A percentile compares a stretch with the other conserved stretches of the same genome.
Conservation (phyloP, 768 basidiomycete genomes). For the Mycena polygramma region DNA sequence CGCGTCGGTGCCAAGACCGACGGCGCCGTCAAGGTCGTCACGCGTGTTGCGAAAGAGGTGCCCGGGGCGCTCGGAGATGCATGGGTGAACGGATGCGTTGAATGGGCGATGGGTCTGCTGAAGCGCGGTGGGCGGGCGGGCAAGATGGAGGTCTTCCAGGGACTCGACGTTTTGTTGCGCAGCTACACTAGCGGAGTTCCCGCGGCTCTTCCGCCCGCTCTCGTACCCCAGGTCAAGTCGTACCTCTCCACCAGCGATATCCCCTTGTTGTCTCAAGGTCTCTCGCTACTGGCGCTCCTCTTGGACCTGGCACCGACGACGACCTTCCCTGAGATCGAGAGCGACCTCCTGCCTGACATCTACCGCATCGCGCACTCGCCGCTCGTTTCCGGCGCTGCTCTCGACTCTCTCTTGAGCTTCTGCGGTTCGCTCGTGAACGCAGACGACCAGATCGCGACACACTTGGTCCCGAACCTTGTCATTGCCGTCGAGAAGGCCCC, state of each 20-base stretch:
- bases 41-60: constrained; percentile 83
- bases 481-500: constrained; percentile 74
- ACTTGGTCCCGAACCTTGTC: constrained; percentile 83
- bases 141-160: constrained; percentile 84
- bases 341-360: constrained; percentile 71
- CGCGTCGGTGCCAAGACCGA: constrained; percentile 78
- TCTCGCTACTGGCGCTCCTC: constrained; percentile 75
- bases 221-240: constrained; percentile 81
- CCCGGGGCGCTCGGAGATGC: constrained; percentile 65
- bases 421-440: constrained; percentile 86
- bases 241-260: constrained; percentile 86
- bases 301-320: constrained; percentile 73
- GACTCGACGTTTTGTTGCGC: constrained; percentile 78
- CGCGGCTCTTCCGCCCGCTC: constrained; percentile 65
- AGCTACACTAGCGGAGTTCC: constrained; percentile 65
- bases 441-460: constrained; percentile 85
- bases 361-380: constrained; percentile 86
- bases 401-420: constrained; percentile 88
- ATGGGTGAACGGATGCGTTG: constrained; percentile 87
- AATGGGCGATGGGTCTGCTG: constrained; percentile 81
- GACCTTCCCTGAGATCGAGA: constrained; percentile 84
- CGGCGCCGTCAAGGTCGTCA: constrained; percentile 85
- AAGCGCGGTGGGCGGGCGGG: constrained; percentile 84
- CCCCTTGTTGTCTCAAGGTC: constrained; percentile 78
- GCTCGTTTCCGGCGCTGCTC: constrained; percentile 77